Evolutionary conservation across 2,329 filamentous ascomycete genomes (phyloP), one percentile per base, ranked within the genome.

Genomic region (Sclerotinia trifoliorum): DNA sequence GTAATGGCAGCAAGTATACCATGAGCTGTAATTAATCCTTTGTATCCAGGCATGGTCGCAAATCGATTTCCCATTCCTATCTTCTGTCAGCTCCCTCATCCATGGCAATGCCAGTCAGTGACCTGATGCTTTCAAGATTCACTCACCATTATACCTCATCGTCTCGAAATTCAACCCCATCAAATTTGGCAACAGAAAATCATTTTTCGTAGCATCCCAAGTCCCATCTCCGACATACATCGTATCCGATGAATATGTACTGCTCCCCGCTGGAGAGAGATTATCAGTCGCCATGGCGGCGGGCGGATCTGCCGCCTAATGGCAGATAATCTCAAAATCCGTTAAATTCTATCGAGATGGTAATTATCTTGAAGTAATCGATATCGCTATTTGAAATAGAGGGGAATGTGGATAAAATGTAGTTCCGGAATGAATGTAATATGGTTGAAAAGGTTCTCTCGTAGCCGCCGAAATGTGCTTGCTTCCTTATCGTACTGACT

Each of bases 1-100:
- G 90, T 86, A 48, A 94, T 85, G 55, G 85, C 88, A 32, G 86
- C 92, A 60, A 95, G 80, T 32, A 93, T 82, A 8, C 85, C 92
- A 75, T 96, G 92, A 48, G 86, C 91, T 39, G 83, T 80, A 67
- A 96, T 85, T 57, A 94, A 83, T 39, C 79, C 81, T 75, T 92
- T 89, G 77, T 96, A 96, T 74, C 91, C 85, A 15, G 83, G 77
- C 71, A 93, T 79, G 15, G 85, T 86, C 63, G 86, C 83, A 78
- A 94, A 94, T 69, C 91, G 88, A 77, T 93, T 94, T 69, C 88
- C 90, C 91, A 94, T 94, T 78, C 91, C 90, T 75, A 46, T 62
- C 10, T 24, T 7, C 29, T 4, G 32, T 67, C 44, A 67, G 65
- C 57, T 42, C 29, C 52, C n/a, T 64, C 46, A 49, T 68, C 24